Base-by-base conservation (phyloP, 768 basidiomycete species). In the Mrakia gelida region DNA sequence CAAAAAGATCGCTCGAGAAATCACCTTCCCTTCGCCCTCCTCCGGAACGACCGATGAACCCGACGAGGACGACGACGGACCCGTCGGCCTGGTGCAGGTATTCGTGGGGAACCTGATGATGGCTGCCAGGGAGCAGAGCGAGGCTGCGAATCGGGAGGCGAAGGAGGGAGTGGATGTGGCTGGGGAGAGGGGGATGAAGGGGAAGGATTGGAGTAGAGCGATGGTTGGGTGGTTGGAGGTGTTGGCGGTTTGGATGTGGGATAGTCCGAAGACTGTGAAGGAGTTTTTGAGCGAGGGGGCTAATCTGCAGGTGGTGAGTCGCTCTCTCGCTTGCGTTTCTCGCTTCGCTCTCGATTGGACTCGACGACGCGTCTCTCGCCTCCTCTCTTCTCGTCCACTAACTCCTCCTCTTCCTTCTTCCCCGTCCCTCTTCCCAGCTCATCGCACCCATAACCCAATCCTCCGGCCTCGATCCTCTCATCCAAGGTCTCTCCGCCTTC, bases 211-310 rank as follows among this genome's bases (percentile, higher is more conserved):
- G 94, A 94, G 94, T 80, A 87, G 94, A 78, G 86, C 96, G 68
- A 90, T 95, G 81, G 90, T 93, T 11, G 92, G 91, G 0, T 96
- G 98, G 82, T 86, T 98, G 52, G 89, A 89, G 70, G 84, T 97
- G 75, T 87, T 99, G 45, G 87, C 89, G 6, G 93, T 95, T 80
- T 99, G 97, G 97, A 86, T 97, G 10, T 99, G 95, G 95, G 96
- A 98, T 81, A 95, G 97, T 81, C 90, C 95, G 0, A 88, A 87
- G 73, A 91, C 92, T 0, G 94, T 97, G 73, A 88, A 90, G 79
- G 94, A 93, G 82, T 96, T 98, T 82, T 86, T 99, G 80, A 91
- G 93, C 62, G 87, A 87, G 81, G 91, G 93, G 10, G 94, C 95
- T 30, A 94, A 94, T 73, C 85, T 99, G 71, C 92, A 93, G 75